Evolutionary conservation across 371 early-diverging fungal genomes (phyloP), one percentile per base, ranked within the genome.

Genomic region (Rhizopus delemar): DNA sequence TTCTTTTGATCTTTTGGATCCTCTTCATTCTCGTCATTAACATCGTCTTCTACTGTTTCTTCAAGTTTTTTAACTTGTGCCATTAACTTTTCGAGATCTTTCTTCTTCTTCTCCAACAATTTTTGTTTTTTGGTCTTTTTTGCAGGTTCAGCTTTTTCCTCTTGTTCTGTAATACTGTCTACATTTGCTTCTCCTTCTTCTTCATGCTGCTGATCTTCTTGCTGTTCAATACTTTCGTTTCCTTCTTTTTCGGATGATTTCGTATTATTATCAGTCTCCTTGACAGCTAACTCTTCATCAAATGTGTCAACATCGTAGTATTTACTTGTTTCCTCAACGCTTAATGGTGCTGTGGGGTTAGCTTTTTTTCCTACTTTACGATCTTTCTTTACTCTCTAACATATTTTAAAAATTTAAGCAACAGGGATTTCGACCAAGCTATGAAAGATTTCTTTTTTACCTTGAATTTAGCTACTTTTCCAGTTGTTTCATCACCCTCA

Each of bases 381-480:
- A 29, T 70, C 69, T 50, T 77, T 81, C 63, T 77, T 81, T 32
- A 68, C 64, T 75, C 81, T 77, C 79, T 84, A 64, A n/a, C 43
- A 38, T 33, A 32, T 15, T 46, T 52, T 8, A 29, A 12, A 34
- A 34, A 13, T 29, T 28, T 7, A 3, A 38, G 28, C 22, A 22
- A 22, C 22, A 22, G 22, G 22, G 2, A 22, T 22, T 22, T 22
- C 2, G 22, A 22, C 22, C 22, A 22, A 22, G 11, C 16, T 39
- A 16, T 36, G 12, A 16, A 3, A 22, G 22, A 22, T 22, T 41
- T 16, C 11, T 4, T 39, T 38, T 63, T 59, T 67, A 90, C 92
- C 82, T 90, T 88, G 64, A 90, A 90, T 55, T 78, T 81, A 31
- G 88, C 79, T 0, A 84, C 82, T 65, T 79, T 84, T 39, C 90